phyloP scores from a whole-genome alignment of 192 early-diverging fungal species.

The Entophlyctis luteolus region DNA sequence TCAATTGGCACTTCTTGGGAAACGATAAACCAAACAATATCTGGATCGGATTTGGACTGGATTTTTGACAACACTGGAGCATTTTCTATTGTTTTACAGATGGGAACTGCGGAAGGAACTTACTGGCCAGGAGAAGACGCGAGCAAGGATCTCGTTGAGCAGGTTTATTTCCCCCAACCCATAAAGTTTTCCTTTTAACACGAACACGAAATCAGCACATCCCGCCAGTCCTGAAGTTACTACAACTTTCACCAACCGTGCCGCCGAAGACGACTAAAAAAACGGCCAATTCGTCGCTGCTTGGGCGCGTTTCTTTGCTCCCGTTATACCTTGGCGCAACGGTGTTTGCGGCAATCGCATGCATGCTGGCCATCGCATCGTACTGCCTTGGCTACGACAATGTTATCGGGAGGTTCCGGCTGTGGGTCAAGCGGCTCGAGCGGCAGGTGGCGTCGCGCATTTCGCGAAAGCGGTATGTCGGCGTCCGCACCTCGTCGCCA shows the following conservation, averaged over 20 bases:
- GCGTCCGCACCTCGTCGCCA: not conserved
- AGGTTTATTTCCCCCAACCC: constrained; percentile 13
- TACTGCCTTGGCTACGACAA: constrained; percentile 27
- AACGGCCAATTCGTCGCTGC: constrained; percentile 5
- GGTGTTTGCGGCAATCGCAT: not conserved
- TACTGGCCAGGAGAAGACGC: constrained; percentile 11
- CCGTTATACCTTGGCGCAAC: constrained; percentile 20
- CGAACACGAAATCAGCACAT: no score
- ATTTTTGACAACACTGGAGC: constrained; percentile 23
- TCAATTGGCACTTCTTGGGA: constrained; percentile 22
- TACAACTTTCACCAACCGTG: not conserved
- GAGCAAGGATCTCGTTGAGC: constrained; percentile 1
- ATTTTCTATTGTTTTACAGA: constrained; percentile 19
- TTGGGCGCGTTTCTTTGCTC: not conserved
- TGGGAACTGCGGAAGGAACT: constrained; percentile 20
- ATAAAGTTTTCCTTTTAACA: no score
- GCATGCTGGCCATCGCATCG: not conserved
- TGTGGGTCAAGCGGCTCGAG: constrained; percentile 8
- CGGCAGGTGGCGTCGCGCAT: not conserved
- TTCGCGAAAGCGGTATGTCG: constrained; percentile 12
- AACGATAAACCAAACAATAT: constrained; percentile 18
- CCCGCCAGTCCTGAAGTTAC: constrained; percentile 5
- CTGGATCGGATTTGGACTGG: constrained; percentile 32
- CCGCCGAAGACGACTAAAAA: constrained; percentile 21
- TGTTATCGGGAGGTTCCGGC: constrained; percentile 13